These are phyloP conservation scores for Oryza australiensis DNA, from an alignment of 176 grass and related monocot genomes.

Conservation along the genomic window DNA sequence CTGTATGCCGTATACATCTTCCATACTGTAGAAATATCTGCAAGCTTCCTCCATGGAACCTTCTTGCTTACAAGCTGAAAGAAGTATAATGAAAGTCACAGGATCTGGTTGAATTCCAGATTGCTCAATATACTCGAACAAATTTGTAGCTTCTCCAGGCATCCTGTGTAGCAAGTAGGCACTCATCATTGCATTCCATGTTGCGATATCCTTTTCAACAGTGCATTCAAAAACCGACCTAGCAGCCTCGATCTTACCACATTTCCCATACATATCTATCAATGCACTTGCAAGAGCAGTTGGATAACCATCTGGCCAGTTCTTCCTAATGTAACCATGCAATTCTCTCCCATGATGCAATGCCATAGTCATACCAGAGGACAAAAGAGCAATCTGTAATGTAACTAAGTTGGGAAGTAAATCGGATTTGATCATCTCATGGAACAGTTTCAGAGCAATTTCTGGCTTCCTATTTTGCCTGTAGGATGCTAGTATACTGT, in stretches of 20 bases:
- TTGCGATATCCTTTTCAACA: constrained; percentile 54
- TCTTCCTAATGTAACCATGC: constrained; percentile 63
- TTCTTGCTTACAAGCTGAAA: constrained; percentile 73
- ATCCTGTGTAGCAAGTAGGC: constrained; percentile 62
- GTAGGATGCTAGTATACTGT: constrained; percentile 57
- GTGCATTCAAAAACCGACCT: constrained; percentile 41
- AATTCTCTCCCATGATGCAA: constrained; percentile 51
- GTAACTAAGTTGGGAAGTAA: constrained; percentile 54
- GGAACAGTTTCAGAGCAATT: constrained; percentile 53
- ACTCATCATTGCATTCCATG: constrained; percentile 67
- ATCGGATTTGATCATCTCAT: constrained; percentile 44
- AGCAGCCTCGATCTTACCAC: constrained; percentile 62
- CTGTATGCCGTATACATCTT: constrained; percentile 57
- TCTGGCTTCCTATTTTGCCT: constrained; percentile 58
- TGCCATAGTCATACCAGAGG: constrained; percentile 55
- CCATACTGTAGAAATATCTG: constrained; percentile 57
- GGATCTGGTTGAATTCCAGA: constrained; percentile 47
- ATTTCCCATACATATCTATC: constrained; percentile 74
- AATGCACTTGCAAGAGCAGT: constrained; percentile 47
- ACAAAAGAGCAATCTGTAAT: constrained; percentile 54
- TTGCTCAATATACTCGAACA: constrained; percentile 51
- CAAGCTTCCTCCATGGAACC: constrained; percentile 47
- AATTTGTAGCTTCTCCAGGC: constrained; percentile 35
- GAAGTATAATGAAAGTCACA: constrained; percentile 64
- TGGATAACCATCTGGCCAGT: constrained; percentile 45